A percentile compares a stretch with the other conserved stretches of the same genome.
Conservation (phyloP, 768 basidiomycete genomes). For the Tulasnella sp. region DNA sequence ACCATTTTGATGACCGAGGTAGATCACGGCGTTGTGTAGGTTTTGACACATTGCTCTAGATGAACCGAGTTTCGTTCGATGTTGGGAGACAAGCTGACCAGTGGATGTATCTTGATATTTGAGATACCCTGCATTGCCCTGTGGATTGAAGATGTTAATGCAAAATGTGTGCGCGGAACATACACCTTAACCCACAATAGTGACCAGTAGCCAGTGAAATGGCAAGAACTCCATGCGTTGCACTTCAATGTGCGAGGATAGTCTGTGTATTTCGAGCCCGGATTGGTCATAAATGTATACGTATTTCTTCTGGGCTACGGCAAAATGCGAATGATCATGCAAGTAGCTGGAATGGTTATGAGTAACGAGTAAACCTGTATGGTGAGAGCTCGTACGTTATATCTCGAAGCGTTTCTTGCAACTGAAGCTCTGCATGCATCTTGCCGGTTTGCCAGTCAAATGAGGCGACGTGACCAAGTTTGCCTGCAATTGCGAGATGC, state of each 20-base stretch:
- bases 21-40: constrained; percentile 81
- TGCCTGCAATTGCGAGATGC: constrained; percentile 76
- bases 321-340: constrained; percentile 85
- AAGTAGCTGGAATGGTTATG: constrained; percentile 45
- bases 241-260: constrained; percentile 77
- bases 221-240: constrained; percentile 84
- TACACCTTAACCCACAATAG: constrained; percentile 42
- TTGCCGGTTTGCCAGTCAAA: constrained; percentile 88
- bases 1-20: constrained; percentile 91
- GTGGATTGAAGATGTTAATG: constrained; percentile 20
- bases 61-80: constrained; percentile 80
- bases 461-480: constrained; percentile 74
- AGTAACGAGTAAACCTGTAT: neutral
- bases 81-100: constrained; percentile 70
- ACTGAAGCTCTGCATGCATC: constrained; percentile 74
- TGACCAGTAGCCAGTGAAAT: constrained; percentile 88
- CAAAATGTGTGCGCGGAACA: neutral
- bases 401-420: constrained; percentile 83
- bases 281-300: constrained; percentile 91
- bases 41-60: constrained; percentile 84
- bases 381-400: constrained; percentile 51
- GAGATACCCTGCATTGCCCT: constrained; percentile 79
- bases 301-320: constrained; percentile 92
- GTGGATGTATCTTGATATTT: constrained; percentile 98
- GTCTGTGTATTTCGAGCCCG: constrained; percentile 81